A percentile compares a stretch with the other conserved stretches of the same genome.
These are phyloP conservation scores for Diaporthe australafricana DNA, from an alignment of 2,329 filamentous ascomycete species.

Conservation along the genomic window DNA sequence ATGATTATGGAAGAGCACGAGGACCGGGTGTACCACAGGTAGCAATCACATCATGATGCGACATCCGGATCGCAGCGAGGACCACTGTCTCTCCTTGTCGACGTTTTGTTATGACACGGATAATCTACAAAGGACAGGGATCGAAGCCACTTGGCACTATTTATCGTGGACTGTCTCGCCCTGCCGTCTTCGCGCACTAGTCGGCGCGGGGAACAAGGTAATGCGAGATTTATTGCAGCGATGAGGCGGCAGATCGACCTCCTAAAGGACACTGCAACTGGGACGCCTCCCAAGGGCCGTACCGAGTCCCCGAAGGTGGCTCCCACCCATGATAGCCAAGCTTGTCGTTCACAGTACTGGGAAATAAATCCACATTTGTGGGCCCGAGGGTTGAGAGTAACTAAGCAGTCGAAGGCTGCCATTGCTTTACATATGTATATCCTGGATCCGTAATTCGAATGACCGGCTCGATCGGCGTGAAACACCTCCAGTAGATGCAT, in stretches of 20 bases:
- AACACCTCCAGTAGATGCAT: background rate
- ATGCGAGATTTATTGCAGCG: background rate
- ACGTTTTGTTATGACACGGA: background rate
- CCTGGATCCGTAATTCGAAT: too few species aligned
- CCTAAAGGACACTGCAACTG: background rate
- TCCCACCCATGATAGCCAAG: background rate
- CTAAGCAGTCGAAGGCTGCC: background rate
- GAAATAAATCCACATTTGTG: background rate
- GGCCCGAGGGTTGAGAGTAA: background rate
- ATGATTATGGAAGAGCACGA: background rate
- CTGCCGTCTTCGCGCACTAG: background rate
- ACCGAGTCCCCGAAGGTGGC: constrained; percentile 11
- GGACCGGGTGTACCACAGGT: background rate
- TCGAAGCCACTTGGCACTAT: background rate
- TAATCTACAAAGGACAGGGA: background rate
- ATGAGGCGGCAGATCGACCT: background rate
- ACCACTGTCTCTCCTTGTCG: background rate
- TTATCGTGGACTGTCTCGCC: background rate
- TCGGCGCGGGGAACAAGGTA: background rate
- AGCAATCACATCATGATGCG: background rate
- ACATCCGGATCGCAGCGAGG: background rate
- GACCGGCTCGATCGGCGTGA: background rate
- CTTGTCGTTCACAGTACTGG: constrained; percentile 3
- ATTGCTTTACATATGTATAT: background rate
- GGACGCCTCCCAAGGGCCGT: background rate